Conservation (phyloP, 116 monocot genomes). For the Iris pallida region DNA sequence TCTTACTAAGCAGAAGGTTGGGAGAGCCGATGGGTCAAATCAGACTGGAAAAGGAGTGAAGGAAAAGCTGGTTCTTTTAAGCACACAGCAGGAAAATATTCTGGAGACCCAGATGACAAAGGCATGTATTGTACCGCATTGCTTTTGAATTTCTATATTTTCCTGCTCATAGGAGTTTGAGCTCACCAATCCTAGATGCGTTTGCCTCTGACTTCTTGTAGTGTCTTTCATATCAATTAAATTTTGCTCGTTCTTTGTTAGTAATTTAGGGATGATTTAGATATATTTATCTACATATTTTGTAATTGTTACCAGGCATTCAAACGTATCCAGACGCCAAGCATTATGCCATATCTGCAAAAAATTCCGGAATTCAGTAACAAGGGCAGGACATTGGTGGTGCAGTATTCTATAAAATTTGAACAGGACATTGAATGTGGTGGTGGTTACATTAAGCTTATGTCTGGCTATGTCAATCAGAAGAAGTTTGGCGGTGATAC, state of each 20-base stretch:
- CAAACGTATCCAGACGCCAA: constrained; percentile 79
- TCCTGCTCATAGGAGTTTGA: not conserved
- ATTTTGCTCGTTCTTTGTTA: not conserved
- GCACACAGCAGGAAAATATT: constrained; percentile 87
- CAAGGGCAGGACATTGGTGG: constrained; percentile 71
- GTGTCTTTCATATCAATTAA: not conserved
- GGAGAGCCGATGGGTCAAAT: constrained; percentile 82
- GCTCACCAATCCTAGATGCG: not conserved
- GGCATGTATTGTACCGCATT: constrained; percentile 30
- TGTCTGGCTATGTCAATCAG: constrained; percentile 95
- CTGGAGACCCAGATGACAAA: constrained; percentile 98
- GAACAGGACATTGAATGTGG: constrained; percentile 99
- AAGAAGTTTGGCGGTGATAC: constrained; percentile 96
- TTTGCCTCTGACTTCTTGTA: constrained; percentile 1
- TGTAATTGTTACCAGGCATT: constrained; percentile 42
- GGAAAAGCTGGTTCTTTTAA: constrained; percentile 94
- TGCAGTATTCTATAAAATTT: constrained; percentile 92
- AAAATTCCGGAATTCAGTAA: constrained; percentile 87
- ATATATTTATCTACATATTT: not conserved
- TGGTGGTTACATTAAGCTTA: constrained; percentile 92
- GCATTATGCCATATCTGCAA: constrained; percentile 89
- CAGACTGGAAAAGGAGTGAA: constrained; percentile 98
- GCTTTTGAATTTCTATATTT: constrained; percentile 6
- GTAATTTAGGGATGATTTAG: not conserved
- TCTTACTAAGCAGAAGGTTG: constrained; percentile 61